These are phyloP conservation scores for Cyamopsis tetragonoloba DNA, from an alignment of 306 rosid species.

Conservation along the genomic window DNA sequence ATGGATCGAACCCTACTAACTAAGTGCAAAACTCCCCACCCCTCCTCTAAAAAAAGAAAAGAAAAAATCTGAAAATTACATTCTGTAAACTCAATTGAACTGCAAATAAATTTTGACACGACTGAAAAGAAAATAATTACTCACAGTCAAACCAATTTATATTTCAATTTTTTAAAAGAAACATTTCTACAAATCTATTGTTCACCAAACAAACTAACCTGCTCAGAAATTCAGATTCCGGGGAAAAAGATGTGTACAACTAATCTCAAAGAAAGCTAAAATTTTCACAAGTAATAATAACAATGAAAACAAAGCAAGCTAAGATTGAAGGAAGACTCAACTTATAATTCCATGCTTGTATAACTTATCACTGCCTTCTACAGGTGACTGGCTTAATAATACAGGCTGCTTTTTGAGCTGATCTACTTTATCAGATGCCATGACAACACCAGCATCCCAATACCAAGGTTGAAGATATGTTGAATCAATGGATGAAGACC, in stretches of 20 bases:
- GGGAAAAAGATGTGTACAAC: constrained; percentile 9
- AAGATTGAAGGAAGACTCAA: constrained; percentile 18
- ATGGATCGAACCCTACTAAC: too few species aligned
- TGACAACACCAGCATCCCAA: constrained; percentile 51
- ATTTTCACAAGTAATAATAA: not conserved
- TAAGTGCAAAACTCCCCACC: too few species aligned
- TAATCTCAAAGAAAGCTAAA: constrained; percentile 13
- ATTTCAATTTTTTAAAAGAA: not conserved
- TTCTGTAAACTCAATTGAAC: not conserved
- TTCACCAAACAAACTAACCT: not conserved
- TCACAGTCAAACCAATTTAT: not conserved
- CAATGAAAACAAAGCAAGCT: not conserved
- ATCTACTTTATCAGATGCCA: constrained; percentile 39
- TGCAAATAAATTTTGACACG: not conserved
- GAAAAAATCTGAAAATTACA: not conserved
- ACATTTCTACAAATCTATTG: not conserved
- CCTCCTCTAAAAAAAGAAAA: too few species aligned
- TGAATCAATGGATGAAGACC: constrained; percentile 39
- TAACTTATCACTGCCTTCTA: constrained; percentile 79
- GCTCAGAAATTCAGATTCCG: constrained; percentile 10
- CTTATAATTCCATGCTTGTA: constrained; percentile 58
- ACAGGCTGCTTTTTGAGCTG: constrained; percentile 47
- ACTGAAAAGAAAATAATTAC: not conserved
- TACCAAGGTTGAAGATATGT: constrained; percentile 82
- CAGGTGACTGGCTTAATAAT: constrained; percentile 44